Evolutionary conservation across 2,329 filamentous ascomycete species (phyloP).

Genomic region (Thyridium curvatum): DNA sequence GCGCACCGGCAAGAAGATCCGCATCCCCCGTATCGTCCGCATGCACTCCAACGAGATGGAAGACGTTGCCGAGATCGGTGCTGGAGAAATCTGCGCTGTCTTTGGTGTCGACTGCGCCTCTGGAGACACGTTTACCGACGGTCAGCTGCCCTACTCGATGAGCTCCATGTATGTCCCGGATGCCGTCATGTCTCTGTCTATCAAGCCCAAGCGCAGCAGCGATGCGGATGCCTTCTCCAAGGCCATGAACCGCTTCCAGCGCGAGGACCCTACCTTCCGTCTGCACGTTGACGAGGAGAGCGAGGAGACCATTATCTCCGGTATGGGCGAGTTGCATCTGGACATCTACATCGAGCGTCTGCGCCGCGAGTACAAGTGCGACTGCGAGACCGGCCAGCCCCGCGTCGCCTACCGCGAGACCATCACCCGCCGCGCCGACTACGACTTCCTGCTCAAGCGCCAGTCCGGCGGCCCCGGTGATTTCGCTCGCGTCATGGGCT

Average conservation of each 20-base stretch:
- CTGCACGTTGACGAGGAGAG: constrained; percentile 88
- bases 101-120: constrained; percentile 98
- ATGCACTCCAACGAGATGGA: constrained; percentile 99
- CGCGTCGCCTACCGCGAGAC: constrained; percentile 98
- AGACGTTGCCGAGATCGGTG: constrained; percentile 85
- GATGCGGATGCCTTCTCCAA: constrained; percentile 95
- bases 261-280: constrained; percentile 96
- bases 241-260: constrained; percentile 97
- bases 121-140: constrained; percentile 96
- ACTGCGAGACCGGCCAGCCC: constrained; percentile 91
- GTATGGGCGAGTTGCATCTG: constrained; percentile 95
- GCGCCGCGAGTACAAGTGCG: constrained; percentile 92
- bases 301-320: constrained; percentile 94
- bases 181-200: constrained; percentile 95
- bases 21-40: constrained; percentile 92
- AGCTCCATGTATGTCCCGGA: constrained; percentile 97
- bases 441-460: constrained; percentile 91
- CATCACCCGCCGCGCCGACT: constrained; percentile 70
- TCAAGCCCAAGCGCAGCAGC: constrained; percentile 89
- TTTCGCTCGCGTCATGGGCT: constrained; percentile 87
- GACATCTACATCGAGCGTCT: constrained; percentile 98
- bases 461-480: constrained; percentile 95
- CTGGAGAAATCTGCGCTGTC: constrained; percentile 96
- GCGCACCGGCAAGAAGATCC: constrained; percentile 89
- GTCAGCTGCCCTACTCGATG: constrained; percentile 88